Base-by-base conservation (phyloP, 2,329 filamentous ascomycete species). In the Ophiosphaerella narmari region DNA sequence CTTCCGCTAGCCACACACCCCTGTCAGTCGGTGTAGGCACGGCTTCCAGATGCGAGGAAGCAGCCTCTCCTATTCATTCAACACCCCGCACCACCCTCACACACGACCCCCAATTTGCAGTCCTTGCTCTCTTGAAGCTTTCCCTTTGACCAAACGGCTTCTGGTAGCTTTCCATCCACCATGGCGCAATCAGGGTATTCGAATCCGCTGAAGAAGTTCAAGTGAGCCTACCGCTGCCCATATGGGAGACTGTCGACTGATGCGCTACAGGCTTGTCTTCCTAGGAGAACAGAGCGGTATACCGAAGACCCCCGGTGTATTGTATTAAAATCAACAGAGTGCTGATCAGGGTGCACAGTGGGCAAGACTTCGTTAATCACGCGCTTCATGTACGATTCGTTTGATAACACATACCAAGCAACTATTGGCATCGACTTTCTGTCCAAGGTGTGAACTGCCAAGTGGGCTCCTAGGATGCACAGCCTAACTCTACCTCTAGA, bases 171-270 rank as follows among this genome's bases (percentile, higher is more conserved):
- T 23, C 44, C 39, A 21, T 46, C 33, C 76, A 84, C 73, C 74
- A 96, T 96, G 92, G 90, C 92, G 76, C 86, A 91, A 78, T 80
- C 86, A 66, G 78, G 77, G 52, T 99, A 97, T 83, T 97, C 95
- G 76, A 97, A 97, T 82, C 94, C 94, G 70, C 82, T 99, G 79
- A 99, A 99, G 89, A 99, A 99, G 79, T 99, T 97, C 88, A 99
- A 99, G 92, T 97, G 52, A 64, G 70, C 63, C 41, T 43, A 50
- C 56, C 47, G 41, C 46, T 44, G 50, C 50, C 21, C 41, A 43
- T 29, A 33, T 48, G 43, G 44, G 36, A 46, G 46, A 46, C 48
- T 56, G 39, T 58, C 59, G 50, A 52, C 66, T 71, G 54, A 70
- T 52, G 47, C 40, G 18, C 44, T 55, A 50, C 66, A 96, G 92